These are phyloP conservation scores for Onygenales sp. DNA, from an alignment of 2,329 filamentous ascomycete genomes.

Conservation along the genomic window DNA sequence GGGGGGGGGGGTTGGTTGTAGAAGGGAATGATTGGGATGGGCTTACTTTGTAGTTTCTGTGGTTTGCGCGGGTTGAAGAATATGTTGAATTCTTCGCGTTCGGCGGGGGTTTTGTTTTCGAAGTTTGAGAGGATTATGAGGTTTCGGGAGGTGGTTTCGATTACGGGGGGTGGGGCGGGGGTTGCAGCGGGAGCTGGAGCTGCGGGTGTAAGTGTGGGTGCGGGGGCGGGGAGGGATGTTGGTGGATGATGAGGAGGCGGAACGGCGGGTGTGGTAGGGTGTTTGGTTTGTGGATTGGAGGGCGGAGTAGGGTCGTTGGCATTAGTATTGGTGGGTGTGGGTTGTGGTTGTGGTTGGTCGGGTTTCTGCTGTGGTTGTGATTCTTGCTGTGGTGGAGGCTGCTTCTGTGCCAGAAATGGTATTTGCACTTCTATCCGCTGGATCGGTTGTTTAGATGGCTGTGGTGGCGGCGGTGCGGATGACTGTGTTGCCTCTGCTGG, in stretches of 20 bases:
- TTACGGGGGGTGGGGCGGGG: slow-evolving; percentile 2
- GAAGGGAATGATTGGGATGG: not conserved
- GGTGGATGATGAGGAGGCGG: not conserved
- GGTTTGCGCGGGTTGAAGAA: slow-evolving; percentile 46
- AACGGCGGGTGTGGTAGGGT: not conserved
- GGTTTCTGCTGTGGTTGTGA: slow-evolving; percentile 4
- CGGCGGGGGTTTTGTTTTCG: slow-evolving; percentile 45
- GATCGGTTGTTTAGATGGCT: not conserved
- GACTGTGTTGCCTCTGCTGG: not conserved
- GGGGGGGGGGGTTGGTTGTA: too few species aligned
- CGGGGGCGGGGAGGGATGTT: not conserved
- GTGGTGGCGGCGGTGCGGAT: slow-evolving; percentile 5
- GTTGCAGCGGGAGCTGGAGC: too few species aligned
- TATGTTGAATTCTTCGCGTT: slow-evolving; percentile 43
- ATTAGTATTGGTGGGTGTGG: not conserved
- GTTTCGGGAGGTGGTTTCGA: slow-evolving; percentile 30
- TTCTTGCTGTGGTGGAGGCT: not conserved
- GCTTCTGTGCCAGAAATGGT: not conserved
- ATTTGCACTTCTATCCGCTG: not conserved
- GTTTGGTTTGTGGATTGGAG: not conserved
- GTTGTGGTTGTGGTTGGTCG: not conserved
- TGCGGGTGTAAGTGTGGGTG: not conserved
- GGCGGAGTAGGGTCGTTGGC: not conserved
- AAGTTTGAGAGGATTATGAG: slow-evolving; percentile 52
- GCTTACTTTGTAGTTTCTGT: slow-evolving; percentile 39